Evolutionary conservation across 768 basidiomycete species (phyloP), one percentile per base, ranked within the genome.

Genomic region (Suillus variegatus): DNA sequence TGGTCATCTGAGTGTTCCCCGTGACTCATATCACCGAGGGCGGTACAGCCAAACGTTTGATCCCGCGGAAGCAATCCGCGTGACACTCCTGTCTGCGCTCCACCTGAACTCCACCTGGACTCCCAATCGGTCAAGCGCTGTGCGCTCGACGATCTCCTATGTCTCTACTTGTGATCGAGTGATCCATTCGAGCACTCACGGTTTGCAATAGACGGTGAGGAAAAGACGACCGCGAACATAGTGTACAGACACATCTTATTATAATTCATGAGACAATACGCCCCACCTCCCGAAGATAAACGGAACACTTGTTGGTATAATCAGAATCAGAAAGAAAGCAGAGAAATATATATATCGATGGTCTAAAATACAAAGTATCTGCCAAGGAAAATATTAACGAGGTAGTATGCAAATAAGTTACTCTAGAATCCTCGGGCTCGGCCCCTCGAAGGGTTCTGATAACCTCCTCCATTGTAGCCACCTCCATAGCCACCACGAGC

Each of bases 341-440:
- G 62, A 61, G 63, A 63, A 64, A 67, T 40, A 61, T 43, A 66
- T 12, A 66, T 12, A 43, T 52, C 52, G n/a, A 40, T 67, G 22
- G 28, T 64, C n/a, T 60, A 66, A 65, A 67, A 61, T 28, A 60
- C 58, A 60, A 41, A 40, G 43, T 32, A 43, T 43, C 12, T 28
- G 35, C 35, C 12, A 28, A 25, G 25, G 36, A 41, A 58, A 58
- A 58, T 18, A 68, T 69, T 54, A 65, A 55, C 52, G 44, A 16
- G 47, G 67, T 68, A 68, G 75, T 72, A 68, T 70, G 25, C 12
- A 69, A 13, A 51, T 72, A 71, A 69, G 58, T 78, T 79, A 81
- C 72, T 78, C 76, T 84, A 82, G 32, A 78, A 75, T 54, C 84
- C 82, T 46, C 86, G 79, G 12, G 85, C 88, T 70, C 87, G 78